Evolutionary conservation across 164 flowering plant species (phyloP).

Genomic region (Echeveria elegans): DNA sequence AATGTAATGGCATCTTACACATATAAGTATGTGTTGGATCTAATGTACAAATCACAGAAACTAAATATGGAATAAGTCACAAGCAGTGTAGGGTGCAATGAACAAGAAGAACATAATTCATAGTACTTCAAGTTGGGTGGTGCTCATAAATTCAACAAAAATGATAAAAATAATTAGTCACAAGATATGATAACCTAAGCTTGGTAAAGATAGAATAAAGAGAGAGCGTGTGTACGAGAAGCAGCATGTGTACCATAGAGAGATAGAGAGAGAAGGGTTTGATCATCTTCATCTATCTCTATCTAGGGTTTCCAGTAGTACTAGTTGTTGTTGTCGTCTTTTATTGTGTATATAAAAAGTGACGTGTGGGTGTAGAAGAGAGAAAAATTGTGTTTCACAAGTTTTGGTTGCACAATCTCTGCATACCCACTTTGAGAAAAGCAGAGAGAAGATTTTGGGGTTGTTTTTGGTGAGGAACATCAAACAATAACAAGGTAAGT

Average conservation of each 20-base stretch:
- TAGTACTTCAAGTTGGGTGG: not conserved
- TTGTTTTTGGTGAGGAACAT: slow-evolving; percentile 6
- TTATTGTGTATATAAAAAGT: not conserved
- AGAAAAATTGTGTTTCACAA: not conserved
- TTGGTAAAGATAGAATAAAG: not conserved
- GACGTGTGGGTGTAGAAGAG: not conserved
- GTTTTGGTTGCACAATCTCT: slow-evolving; percentile 7
- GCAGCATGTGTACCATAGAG: not conserved
- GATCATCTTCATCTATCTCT: not conserved
- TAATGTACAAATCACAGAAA: not conserved
- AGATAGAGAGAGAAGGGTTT: no score
- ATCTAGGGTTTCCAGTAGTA: slow-evolving; percentile 5
- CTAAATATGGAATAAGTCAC: not conserved
- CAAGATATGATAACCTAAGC: not conserved
- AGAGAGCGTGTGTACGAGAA: not conserved
- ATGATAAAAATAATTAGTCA: no score
- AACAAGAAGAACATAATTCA: not conserved
- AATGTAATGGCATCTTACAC: not conserved
- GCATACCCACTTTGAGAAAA: slow-evolving; percentile 7
- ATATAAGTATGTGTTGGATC: not conserved
- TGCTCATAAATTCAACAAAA: not conserved
- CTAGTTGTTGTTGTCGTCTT: not conserved
- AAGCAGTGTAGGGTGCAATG: not conserved
- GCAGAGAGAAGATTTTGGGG: not conserved
- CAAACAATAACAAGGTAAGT: not conserved